Percentiles rank a stretch among this genome's conserved stretches.
Evolutionary conservation across 257 asterid genomes (phyloP).

Genomic region (Solanum etuberosum): DNA sequence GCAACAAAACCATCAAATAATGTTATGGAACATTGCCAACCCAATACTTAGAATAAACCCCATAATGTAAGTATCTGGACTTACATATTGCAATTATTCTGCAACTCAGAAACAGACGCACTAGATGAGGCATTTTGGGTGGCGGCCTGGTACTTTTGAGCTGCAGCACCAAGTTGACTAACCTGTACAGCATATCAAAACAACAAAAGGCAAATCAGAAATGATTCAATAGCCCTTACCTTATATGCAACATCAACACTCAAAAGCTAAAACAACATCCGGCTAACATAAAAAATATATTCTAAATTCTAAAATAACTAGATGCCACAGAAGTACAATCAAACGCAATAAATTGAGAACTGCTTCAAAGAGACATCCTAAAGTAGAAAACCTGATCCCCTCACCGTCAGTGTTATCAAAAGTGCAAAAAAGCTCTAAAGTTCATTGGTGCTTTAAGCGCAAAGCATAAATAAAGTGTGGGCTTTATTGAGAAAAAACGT

Average conservation of each 20-base stretch:
- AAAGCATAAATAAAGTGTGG: not conserved
- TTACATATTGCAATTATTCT: conserved; percentile 90
- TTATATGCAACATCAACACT: not conserved
- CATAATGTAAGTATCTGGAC: conserved; percentile 12
- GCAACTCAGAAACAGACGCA: conserved; percentile 70
- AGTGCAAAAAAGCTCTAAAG: not conserved
- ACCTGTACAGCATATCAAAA: conserved; percentile 35
- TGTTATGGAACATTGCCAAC: not conserved
- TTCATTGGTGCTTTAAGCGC: not conserved
- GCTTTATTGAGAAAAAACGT: not conserved
- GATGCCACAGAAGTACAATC: not conserved
- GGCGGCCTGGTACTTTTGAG: conserved; percentile 91
- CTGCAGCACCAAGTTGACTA: conserved; percentile 91
- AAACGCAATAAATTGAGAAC: not conserved
- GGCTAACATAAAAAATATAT: not conserved
- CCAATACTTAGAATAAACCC: not conserved
- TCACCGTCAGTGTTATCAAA: not conserved
- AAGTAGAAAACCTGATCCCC: not conserved
- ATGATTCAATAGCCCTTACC: not conserved
- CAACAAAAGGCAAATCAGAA: not conserved
- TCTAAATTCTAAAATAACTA: not conserved
- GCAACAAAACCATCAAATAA: not conserved
- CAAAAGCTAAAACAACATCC: not conserved
- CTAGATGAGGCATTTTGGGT: conserved; percentile 63
- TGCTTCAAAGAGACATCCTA: not conserved